Evolutionary conservation across 768 basidiomycete species (phyloP).

Genomic region (Agaricus bisporus): DNA sequence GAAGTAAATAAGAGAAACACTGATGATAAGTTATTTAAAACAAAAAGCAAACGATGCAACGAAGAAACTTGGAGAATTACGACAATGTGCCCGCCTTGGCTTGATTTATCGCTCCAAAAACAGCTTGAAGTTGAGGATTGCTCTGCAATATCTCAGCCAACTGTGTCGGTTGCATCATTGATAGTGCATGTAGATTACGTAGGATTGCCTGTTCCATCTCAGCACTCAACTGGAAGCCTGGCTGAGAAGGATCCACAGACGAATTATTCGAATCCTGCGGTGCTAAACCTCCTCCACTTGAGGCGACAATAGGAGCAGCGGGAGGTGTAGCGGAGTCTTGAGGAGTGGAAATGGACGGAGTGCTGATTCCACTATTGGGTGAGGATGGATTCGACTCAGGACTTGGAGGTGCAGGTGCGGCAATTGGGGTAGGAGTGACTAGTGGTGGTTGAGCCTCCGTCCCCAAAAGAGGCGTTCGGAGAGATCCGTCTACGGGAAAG

Average conservation of each 20-base stretch:
- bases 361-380: not conserved
- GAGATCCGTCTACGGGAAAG: not conserved
- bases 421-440: not conserved
- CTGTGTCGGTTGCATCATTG: conserved; percentile 29
- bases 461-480: not conserved
- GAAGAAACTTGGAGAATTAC: not conserved
- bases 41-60: not conserved
- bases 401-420: not conserved
- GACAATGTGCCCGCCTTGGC: not conserved
- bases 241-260: conserved; percentile 3
- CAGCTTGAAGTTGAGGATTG: conserved; percentile 30
- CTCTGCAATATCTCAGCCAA: conserved; percentile 30
- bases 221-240: conserved; percentile 12
- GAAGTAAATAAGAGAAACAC: no score
- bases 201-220: conserved; percentile 11
- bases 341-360: not conserved
- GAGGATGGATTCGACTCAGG: not conserved
- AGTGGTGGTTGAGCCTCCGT: not conserved
- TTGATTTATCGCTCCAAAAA: conserved; percentile 5
- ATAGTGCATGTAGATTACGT: conserved; percentile 23
- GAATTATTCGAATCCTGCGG: not conserved
- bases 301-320: not conserved
- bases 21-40: not conserved
- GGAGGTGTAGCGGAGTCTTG: conserved; percentile 6
- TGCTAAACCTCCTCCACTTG: not conserved